Conservation (phyloP, 192 early-diverging fungal genomes). For the Linnemannia exigua region DNA sequence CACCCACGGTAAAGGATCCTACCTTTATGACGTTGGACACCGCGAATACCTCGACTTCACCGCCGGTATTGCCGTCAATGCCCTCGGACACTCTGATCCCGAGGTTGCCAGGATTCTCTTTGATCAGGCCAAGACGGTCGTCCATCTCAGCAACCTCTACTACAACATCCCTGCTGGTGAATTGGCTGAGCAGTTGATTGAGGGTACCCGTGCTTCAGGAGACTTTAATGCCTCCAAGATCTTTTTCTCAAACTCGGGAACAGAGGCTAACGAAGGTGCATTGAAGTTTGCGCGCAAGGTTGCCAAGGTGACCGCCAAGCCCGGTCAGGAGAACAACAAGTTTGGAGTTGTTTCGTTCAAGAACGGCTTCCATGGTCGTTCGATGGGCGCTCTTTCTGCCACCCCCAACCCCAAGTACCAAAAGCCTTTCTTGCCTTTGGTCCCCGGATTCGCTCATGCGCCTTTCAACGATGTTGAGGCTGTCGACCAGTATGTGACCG, state of each 20-base stretch:
- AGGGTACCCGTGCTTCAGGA: slow-evolving; percentile 67
- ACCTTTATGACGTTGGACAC: slow-evolving; percentile 82
- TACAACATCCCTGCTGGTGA: slow-evolving; percentile 89
- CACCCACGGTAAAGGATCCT: slow-evolving; percentile 85
- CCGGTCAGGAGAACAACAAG: slow-evolving; percentile 69
- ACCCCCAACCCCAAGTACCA: slow-evolving; percentile 96
- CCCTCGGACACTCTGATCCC: slow-evolving; percentile 90
- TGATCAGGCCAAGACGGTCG: slow-evolving; percentile 87
- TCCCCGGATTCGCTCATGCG: slow-evolving; percentile 84
- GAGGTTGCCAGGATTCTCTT: slow-evolving; percentile 77
- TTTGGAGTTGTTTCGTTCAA: slow-evolving; percentile 86
- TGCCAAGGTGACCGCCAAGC: slow-evolving; percentile 71
- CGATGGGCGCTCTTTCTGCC: slow-evolving; percentile 96
- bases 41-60: slow-evolving; percentile 92
- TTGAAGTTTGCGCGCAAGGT: slow-evolving; percentile 97
- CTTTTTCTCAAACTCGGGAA: slow-evolving; percentile 97
- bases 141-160: slow-evolving; percentile 95
- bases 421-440: slow-evolving; percentile 91
- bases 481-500: slow-evolving; percentile 73
- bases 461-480: slow-evolving; percentile 82
- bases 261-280: slow-evolving; percentile 98
- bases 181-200: slow-evolving; percentile 83
- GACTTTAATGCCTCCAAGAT: slow-evolving; percentile 72
- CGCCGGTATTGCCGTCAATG: slow-evolving; percentile 96
- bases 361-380: slow-evolving; percentile 97